A percentile compares a stretch with the other conserved stretches of the same genome.
Conservation (phyloP, 2,329 filamentous ascomycete species). For the Paracoccidioides lutzii region DNA sequence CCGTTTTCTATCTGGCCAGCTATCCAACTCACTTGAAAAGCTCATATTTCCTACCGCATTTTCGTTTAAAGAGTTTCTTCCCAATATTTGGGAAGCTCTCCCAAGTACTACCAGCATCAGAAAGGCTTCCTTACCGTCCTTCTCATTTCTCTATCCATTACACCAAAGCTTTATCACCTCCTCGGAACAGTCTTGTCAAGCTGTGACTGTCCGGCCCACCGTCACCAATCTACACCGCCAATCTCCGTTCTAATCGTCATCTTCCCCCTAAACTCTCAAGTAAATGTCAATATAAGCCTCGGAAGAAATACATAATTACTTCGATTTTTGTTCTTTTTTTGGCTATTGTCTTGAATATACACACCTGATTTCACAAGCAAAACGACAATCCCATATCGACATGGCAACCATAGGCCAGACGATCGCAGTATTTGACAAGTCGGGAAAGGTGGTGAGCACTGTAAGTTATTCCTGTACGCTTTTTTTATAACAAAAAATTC, state of each 20-base stretch:
- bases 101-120: neutral
- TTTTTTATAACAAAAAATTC: neutral
- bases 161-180: neutral
- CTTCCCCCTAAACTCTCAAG: neutral
- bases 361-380: neutral
- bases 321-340: neutral
- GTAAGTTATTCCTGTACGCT: constrained; percentile 38
- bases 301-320: neutral
- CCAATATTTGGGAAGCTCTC: neutral
- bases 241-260: neutral
- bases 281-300: neutral
- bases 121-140: neutral
- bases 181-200: neutral
- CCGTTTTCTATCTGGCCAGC: neutral
- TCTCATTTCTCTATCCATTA: neutral
- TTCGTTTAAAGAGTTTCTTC: neutral
- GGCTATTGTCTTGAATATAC: neutral
- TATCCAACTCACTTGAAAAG: neutral
- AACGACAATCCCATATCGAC: constrained; percentile 2
- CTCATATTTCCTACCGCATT: neutral
- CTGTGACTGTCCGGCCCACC: neutral
- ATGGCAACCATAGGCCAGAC: constrained; percentile 48
- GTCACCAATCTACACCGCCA: neutral
- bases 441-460: constrained; percentile 80
- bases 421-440: constrained; percentile 80